Conservation (phyloP, 2,329 filamentous ascomycete species). For the Paecilomyces dactylethromorphus region DNA sequence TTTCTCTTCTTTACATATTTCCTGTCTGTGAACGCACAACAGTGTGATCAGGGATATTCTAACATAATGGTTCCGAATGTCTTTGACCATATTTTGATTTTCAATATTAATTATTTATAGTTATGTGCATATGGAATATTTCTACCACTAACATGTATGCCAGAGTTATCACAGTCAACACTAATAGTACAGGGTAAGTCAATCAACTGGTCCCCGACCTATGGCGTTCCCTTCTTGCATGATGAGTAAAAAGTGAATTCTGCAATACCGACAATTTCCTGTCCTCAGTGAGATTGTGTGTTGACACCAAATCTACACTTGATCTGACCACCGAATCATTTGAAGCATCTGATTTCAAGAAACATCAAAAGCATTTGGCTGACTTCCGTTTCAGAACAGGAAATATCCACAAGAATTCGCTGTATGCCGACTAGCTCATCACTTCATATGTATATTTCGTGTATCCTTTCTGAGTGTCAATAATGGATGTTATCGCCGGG, state of each 20-base stretch:
- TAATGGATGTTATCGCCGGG: background rate
- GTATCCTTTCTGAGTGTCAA: background rate
- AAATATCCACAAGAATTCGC: background rate
- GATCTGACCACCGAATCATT: slow-evolving; percentile 28
- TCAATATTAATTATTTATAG: background rate
- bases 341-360: slow-evolving; percentile 1
- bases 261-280: slow-evolving; percentile 41
- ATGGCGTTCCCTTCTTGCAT: slow-evolving; percentile 7
- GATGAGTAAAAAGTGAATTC: slow-evolving; percentile 40
- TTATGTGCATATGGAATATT: background rate
- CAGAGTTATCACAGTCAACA: background rate
- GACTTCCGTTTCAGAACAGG: background rate
- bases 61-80: background rate
- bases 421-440: background rate
- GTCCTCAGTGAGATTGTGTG: slow-evolving; percentile 33
- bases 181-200: slow-evolving; percentile 5
- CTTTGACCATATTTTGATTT: background rate
- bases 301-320: slow-evolving; percentile 41
- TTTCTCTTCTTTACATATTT: slow-evolving; percentile 1
- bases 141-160: background rate
- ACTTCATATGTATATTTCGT: background rate
- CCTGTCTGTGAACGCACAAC: background rate
- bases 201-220: background rate
- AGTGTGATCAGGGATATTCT: background rate
- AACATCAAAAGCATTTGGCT: background rate